A percentile compares a stretch with the other conserved stretches of the same genome.
These are phyloP conservation scores for Phytophthora sp. DNA, from an alignment of 352 stramenopile genomes.

Conservation along the genomic window DNA sequence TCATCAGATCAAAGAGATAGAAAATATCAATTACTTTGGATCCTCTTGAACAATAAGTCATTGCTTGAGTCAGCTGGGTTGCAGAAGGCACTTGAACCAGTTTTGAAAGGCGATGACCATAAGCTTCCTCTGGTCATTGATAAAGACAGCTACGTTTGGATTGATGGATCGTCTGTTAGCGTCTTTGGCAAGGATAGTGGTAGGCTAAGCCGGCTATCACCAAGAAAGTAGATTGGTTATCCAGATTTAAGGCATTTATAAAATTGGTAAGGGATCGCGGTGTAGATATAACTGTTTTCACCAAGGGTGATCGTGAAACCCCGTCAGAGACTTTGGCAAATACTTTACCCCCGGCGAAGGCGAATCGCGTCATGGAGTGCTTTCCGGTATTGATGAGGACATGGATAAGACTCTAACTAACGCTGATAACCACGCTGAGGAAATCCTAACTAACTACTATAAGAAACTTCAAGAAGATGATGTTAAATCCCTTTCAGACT, in stretches of 20 bases:
- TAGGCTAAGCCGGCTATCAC: background rate
- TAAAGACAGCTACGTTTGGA: background rate
- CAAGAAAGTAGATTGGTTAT: background rate
- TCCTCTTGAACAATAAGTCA: background rate
- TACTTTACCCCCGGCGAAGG: background rate
- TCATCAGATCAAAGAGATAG: background rate
- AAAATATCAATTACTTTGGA: background rate
- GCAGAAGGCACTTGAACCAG: background rate
- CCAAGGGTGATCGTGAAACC: background rate
- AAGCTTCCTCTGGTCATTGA: background rate
- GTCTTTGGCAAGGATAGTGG: background rate
- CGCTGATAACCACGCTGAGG: background rate
- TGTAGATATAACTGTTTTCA: background rate
- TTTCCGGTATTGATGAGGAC: background rate
- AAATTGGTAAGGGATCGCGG: background rate
- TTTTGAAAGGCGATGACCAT: background rate
- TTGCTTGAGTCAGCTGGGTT: background rate
- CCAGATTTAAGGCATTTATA: background rate
- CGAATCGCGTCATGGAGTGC: background rate
- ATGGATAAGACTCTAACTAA: background rate
- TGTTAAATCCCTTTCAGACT: background rate
- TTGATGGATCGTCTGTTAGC: background rate
- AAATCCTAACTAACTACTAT: background rate
- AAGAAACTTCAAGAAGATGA: background rate
- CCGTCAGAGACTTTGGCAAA: background rate